A percentile compares a stretch with the other conserved stretches of the same genome.
phyloP scores from a whole-genome alignment of 2,329 filamentous ascomycete genomes.

The Colletotrichum lindemuthianum region DNA sequence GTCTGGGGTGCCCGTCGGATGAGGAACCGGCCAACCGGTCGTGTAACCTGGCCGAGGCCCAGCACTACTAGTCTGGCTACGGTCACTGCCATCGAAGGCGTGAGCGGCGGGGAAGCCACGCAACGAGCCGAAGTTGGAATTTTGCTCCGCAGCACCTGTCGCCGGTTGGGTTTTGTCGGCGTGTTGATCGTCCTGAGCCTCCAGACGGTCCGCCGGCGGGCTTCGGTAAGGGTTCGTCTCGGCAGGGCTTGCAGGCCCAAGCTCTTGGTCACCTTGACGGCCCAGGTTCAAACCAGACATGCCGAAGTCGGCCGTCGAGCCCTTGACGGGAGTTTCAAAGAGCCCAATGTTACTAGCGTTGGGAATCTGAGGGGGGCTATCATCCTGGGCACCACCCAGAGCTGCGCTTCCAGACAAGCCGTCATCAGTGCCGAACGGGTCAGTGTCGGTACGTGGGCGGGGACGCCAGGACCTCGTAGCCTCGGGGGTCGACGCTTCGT shows the following conservation, averaged over 20 bases:
- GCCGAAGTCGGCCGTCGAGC: slow-evolving; percentile 67
- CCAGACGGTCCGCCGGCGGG: slow-evolving; percentile 78
- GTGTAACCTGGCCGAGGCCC: slow-evolving; percentile 77
- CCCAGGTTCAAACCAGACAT: slow-evolving; percentile 69
- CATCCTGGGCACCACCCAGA: slow-evolving; percentile 79
- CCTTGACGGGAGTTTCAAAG: slow-evolving; percentile 66
- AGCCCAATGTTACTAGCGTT: slow-evolving; percentile 49
- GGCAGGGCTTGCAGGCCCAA: slow-evolving; percentile 86
- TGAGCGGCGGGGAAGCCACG: slow-evolving; percentile 59
- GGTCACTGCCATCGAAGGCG: slow-evolving; percentile 79
- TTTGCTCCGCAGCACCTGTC: slow-evolving; percentile 58
- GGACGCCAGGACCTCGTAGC: slow-evolving; percentile 64
- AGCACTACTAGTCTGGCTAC: slow-evolving; percentile 91
- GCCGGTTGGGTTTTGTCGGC: slow-evolving; percentile 61
- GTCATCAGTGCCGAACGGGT: slow-evolving; percentile 80
- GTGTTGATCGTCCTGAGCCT: slow-evolving; percentile 67
- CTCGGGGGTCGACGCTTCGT: slow-evolving; percentile 54
- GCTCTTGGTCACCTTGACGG: slow-evolving; percentile 66
- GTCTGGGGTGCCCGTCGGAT: slow-evolving; percentile 74
- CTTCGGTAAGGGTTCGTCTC: slow-evolving; percentile 97
- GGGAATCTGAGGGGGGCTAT: slow-evolving; percentile 56
- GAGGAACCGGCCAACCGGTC: slow-evolving; percentile 68
- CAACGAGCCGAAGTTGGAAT: slow-evolving; percentile 63
- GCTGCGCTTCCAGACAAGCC: slow-evolving; percentile 74
- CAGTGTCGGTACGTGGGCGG: slow-evolving; percentile 76